Percentiles rank a stretch among this genome's conserved stretches.
Conservation (phyloP, 2,329 filamentous ascomycete genomes). For the Tolypocladium endophyticum region DNA sequence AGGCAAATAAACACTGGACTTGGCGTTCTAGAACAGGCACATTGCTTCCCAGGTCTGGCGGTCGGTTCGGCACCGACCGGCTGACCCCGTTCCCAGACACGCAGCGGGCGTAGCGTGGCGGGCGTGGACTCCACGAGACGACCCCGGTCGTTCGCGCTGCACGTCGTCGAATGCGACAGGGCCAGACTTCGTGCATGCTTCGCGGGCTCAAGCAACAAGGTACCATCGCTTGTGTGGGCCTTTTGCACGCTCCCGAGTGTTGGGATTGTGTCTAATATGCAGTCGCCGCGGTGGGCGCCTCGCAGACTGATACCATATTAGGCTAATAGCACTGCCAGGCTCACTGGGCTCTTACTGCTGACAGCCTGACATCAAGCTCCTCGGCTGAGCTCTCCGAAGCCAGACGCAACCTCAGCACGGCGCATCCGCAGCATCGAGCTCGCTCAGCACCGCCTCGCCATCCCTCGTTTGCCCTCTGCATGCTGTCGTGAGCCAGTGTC, state of each 20-base stretch:
- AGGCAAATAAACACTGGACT: background rate
- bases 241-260: background rate
- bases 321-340: background rate
- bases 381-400: background rate
- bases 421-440: background rate
- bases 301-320: background rate
- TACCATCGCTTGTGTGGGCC: background rate
- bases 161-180: background rate
- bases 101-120: background rate
- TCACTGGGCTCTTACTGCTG: background rate
- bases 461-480: background rate
- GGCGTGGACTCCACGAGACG: background rate
- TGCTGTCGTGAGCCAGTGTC: background rate
- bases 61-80: background rate
- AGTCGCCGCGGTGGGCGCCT: background rate
- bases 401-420: background rate
- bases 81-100: background rate
- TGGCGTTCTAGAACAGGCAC: background rate
- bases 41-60: background rate
- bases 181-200: background rate
- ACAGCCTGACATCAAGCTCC: background rate
- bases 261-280: background rate
- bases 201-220: background rate
- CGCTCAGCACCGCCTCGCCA: background rate
- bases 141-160: background rate